Base-by-base conservation (phyloP, 1,284 basidiomycete genomes). In the Moesziomyces globuligerus region DNA sequence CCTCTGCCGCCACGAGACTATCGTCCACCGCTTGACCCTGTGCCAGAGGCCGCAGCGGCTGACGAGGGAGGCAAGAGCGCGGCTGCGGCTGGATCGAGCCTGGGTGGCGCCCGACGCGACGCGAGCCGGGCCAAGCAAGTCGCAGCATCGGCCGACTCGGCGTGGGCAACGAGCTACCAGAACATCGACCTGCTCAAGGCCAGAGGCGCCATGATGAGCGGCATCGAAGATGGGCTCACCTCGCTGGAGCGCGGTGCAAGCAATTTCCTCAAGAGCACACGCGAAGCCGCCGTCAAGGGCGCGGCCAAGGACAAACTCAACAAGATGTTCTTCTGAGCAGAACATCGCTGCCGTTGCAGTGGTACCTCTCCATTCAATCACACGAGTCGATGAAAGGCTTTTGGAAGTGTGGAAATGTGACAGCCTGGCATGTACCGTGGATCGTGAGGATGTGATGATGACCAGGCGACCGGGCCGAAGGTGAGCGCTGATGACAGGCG, bases 211-310 rank as follows among this genome's bases (percentile, higher is more conserved):
- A 72, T 70, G 72, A 61, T 74, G 62, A 72, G 55, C 32, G 69
- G 69, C 34, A 62, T 78, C 38, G 76, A 76, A 34, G 72, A 78
- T 17, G 73, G 76, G 17, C 43, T 78, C 39, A 65, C 53, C 6
- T 61, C 60, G 23, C 48, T 78, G 23, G 76, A 78, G 38, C 56
- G 58, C 10, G 69, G 73, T 21, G 75, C 76, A 13, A 72, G 64
- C 49, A 56, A 73, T 56, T 76, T 78, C 43, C 41, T 75, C 36
- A 76, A 75, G 48, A 77, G 68, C 53, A 76, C 74, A 24, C 61
- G 75, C 29, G 72, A 78, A 49, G 61, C 69, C 11, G 76, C 75
- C 3, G 60, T 78, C 54, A 74, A 76, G 39, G 59, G 69, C 8
- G 74, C 74, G 1, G 76, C 75, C 29, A 70, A 70, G 48, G 73